Evolutionary conservation across 2,329 filamentous ascomycete genomes (phyloP).

Genomic region (Atkinsonella hypoxylon): DNA sequence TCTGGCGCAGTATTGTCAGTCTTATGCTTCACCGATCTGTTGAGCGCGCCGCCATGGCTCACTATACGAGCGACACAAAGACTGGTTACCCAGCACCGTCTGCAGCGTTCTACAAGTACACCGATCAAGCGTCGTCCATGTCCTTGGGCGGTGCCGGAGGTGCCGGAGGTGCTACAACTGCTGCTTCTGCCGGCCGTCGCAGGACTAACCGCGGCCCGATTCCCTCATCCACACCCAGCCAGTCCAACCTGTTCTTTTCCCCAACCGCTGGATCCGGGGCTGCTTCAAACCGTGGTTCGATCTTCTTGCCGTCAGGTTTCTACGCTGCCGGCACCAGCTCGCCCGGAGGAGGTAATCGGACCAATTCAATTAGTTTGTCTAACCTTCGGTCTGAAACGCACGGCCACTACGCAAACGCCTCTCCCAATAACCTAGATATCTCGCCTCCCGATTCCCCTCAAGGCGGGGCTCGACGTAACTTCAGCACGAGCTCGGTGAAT

Average conservation of each 20-base stretch:
- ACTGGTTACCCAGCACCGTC: constrained; percentile 46
- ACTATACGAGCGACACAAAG: constrained; percentile 60
- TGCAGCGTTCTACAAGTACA: constrained; percentile 53
- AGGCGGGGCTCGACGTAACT: constrained; percentile 34
- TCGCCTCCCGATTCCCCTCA: constrained; percentile 56
- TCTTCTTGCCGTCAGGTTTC: constrained; percentile 83
- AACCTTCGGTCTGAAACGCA: constrained; percentile 49
- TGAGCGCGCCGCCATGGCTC: constrained; percentile 67
- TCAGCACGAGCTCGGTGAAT: constrained; percentile 56
- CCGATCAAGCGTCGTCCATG: constrained; percentile 43
- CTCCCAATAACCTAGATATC: constrained; percentile 32
- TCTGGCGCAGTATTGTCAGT: constrained; percentile 79
- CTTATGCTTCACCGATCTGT: constrained; percentile 90
- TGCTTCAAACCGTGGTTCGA: constrained; percentile 54
- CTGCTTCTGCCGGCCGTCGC: constrained; percentile 34
- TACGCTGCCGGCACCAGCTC: constrained; percentile 60
- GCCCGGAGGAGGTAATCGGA: constrained; percentile 31
- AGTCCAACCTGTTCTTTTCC: constrained; percentile 81
- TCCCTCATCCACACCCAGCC: constrained; percentile 45
- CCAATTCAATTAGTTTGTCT: constrained; percentile 46
- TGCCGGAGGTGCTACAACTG: constrained; percentile 17
- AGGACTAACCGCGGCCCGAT: constrained; percentile 39
- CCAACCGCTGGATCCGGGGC: constrained; percentile 61
- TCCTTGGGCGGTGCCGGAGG: constrained; percentile 25
- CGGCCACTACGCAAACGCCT: constrained; percentile 29